A percentile compares a stretch with the other conserved stretches of the same genome.
Evolutionary conservation across 108 stramenopile genomes (phyloP).

Genomic region (Parietichytrium sp.): DNA sequence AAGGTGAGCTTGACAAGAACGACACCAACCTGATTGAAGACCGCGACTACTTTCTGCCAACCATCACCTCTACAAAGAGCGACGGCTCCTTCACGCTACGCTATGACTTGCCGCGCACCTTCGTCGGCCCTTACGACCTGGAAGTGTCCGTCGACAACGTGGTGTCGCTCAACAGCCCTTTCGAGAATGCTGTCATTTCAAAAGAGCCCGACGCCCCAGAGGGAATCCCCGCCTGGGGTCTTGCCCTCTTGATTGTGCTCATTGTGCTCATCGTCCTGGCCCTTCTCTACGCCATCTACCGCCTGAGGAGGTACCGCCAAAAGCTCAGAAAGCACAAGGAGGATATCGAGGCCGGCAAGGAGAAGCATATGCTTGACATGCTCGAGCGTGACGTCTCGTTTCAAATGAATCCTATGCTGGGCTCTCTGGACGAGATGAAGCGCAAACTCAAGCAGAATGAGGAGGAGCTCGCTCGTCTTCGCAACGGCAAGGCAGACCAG

Average conservation of each 20-base stretch:
- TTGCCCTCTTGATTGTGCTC: constrained; percentile 2
- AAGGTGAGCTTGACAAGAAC: background rate
- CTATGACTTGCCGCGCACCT: background rate
- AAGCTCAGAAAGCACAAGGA: constrained; percentile 35
- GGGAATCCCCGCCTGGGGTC: constrained; percentile 18
- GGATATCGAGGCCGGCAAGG: background rate
- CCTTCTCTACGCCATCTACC: constrained; percentile 9
- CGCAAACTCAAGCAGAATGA: constrained; percentile 27
- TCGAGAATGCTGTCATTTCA: background rate
- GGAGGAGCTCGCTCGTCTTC: constrained; percentile 26
- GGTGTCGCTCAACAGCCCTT: background rate
- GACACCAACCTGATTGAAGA: background rate
- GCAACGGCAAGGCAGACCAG: background rate
- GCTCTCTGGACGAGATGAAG: constrained; percentile 27
- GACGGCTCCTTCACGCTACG: background rate
- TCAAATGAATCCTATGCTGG: constrained; percentile 8
- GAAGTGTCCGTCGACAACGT: background rate
- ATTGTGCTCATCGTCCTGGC: constrained; percentile 13
- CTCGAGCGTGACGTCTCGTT: constrained; percentile 22
- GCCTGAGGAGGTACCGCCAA: background rate
- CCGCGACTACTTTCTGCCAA: background rate
- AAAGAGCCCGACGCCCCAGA: background rate
- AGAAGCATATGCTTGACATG: constrained; percentile 8
- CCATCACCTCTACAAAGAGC: background rate
- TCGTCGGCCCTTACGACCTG: background rate